phyloP scores from a whole-genome alignment of 768 basidiomycete genomes.

The Suillus brevipes region DNA sequence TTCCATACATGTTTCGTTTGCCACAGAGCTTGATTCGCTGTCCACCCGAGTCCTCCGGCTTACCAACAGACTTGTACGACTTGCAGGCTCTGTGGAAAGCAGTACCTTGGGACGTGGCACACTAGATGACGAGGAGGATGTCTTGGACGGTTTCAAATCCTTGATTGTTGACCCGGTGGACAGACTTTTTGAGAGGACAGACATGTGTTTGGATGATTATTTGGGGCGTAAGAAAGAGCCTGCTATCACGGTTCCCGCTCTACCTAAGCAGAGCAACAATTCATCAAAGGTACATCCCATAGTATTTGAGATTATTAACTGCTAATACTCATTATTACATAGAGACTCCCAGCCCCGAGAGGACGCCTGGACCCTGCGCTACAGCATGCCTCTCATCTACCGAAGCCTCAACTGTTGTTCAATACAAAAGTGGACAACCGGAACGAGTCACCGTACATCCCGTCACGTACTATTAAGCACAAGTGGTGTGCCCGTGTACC shows the following conservation, averaged over 20 bases:
- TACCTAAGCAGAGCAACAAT: constrained; percentile 20
- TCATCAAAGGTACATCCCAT: constrained; percentile 32
- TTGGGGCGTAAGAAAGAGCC: constrained; percentile 69
- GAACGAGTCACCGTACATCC: constrained; percentile 60
- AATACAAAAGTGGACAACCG: constrained; percentile 57
- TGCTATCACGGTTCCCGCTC: constrained; percentile 57
- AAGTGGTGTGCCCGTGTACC: constrained; percentile 88
- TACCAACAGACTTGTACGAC: constrained; percentile 60
- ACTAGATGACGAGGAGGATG: constrained; percentile 71
- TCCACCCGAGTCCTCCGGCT: constrained; percentile 65
- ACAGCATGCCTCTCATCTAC: constrained; percentile 71
- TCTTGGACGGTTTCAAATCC: constrained; percentile 79
- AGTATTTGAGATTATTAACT: background rate
- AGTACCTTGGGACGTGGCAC: constrained; percentile 35
- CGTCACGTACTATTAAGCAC: constrained; percentile 52
- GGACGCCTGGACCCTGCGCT: constrained; percentile 59
- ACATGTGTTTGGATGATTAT: constrained; percentile 79
- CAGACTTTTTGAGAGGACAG: constrained; percentile 79
- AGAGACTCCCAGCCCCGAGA: constrained; percentile 36
- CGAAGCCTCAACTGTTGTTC: constrained; percentile 84
- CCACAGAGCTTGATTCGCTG: constrained; percentile 67
- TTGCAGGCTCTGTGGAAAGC: constrained; percentile 47
- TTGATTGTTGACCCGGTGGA: constrained; percentile 85
- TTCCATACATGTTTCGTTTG: constrained; percentile 74
- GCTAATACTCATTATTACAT: constrained; percentile 5